Conservation (phyloP, 441 rosid species). For the Jatropha multifida region DNA sequence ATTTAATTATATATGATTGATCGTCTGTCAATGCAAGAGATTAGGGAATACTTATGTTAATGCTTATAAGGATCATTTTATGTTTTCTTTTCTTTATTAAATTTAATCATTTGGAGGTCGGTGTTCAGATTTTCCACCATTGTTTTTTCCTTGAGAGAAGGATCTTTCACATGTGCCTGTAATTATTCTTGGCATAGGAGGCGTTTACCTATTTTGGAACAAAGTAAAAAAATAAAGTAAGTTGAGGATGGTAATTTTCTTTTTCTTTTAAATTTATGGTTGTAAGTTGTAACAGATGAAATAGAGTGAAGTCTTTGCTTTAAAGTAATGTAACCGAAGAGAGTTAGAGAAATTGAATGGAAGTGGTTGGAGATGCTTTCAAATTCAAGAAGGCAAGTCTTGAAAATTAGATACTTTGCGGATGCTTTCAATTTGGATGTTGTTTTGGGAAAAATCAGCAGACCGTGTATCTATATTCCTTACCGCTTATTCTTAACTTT, state of each 20-base stretch:
- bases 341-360: not conserved
- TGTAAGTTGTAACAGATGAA: not conserved
- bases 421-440: conserved; percentile 24
- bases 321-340: conserved; percentile 20
- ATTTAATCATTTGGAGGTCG: not conserved
- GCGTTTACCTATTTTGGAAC: not conserved
- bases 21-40: not conserved
- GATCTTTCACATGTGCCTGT: not conserved
- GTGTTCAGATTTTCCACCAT: not conserved
- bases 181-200: conserved; percentile 18
- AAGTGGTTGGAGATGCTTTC: conserved; percentile 21
- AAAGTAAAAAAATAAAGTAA: no score
- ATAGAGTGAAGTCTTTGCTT: conserved; percentile 31
- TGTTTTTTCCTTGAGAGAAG: not conserved
- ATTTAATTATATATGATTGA: not conserved
- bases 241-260: not conserved
- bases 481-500: conserved; percentile 1
- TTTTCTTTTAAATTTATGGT: not conserved
- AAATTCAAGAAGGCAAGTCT: conserved; percentile 28
- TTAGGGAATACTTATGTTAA: not conserved
- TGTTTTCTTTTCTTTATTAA: not conserved
- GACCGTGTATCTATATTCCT: not conserved
- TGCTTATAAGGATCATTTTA: conserved; percentile 15
- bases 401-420: conserved; percentile 21
- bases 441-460: not conserved